Conservation (phyloP, 1,139 yeast genomes). For the Eremothecium cymbalariae region DNA sequence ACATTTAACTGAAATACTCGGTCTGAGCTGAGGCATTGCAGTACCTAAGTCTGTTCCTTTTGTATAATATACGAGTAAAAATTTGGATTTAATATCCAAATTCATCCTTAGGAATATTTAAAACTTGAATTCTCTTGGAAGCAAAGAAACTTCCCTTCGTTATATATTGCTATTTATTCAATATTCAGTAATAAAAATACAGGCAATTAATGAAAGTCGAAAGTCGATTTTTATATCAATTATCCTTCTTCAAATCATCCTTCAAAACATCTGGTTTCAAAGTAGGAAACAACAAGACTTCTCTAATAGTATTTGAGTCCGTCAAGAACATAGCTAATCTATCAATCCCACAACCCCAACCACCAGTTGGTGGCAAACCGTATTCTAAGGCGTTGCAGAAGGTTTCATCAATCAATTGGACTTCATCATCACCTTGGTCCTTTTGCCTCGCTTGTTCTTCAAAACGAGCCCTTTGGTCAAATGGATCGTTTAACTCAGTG, state of each 20-base stretch:
- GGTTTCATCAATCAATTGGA: conserved; percentile 90
- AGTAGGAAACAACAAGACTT: conserved; percentile 95
- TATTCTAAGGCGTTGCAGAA: conserved; percentile 97
- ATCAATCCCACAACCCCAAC: conserved; percentile 99
- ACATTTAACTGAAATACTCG: too few species aligned
- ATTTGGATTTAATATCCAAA: too few species aligned
- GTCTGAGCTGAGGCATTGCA: too few species aligned
- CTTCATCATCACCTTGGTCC: conserved; percentile 98
- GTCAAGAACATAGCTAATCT: conserved; percentile 97
- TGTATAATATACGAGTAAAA: too few species aligned
- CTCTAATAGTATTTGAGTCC: conserved; percentile 93
- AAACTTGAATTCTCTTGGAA: too few species aligned
- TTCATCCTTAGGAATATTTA: too few species aligned
- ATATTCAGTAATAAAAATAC: too few species aligned
- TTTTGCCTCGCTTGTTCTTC: conserved; percentile 99
- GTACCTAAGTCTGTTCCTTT: too few species aligned
- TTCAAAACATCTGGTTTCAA: conserved; percentile 76
- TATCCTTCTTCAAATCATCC: conserved; percentile 28
- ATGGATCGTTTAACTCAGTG: conserved; percentile 98
- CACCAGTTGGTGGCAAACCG: conserved; percentile 99
- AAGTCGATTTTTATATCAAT: too few species aligned
- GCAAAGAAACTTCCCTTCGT: too few species aligned
- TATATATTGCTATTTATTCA: too few species aligned
- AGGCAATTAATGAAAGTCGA: too few species aligned
- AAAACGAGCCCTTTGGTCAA: conserved; percentile 93